phyloP scores from a whole-genome alignment of 169 alveolate genomes.

The Ichthyophthirius multifiliis region DNA sequence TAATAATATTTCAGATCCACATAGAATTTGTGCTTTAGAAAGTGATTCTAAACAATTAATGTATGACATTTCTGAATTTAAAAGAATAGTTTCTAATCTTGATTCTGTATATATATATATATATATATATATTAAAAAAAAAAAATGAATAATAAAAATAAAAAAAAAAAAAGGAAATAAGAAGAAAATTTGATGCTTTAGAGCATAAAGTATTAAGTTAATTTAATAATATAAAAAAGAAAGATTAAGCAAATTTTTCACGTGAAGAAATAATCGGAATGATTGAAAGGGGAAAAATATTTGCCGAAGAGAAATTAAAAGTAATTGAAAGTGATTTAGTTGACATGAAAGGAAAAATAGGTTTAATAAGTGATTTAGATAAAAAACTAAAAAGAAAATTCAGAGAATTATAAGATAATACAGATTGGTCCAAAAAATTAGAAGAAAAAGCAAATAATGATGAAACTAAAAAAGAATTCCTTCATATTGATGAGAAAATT shows the following conservation, averaged over 20 bases:
- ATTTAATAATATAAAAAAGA: constrained; percentile 9
- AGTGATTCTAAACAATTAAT: constrained; percentile 21
- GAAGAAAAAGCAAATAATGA: constrained; percentile 28
- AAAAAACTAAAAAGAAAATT: constrained; percentile 33
- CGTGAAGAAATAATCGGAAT: background rate
- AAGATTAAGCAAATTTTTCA: constrained; percentile 8
- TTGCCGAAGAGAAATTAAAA: constrained; percentile 20
- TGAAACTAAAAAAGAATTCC: constrained; percentile 25
- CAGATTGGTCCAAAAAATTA: constrained; percentile 11
- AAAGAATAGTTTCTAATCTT: constrained; percentile 6
- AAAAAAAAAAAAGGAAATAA: constrained; percentile 7
- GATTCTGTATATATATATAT: constrained; percentile 3
- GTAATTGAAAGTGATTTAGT: constrained; percentile 1
- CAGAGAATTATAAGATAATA: constrained; percentile 20
- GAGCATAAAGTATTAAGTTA: constrained; percentile 12
- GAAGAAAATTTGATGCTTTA: constrained; percentile 4
- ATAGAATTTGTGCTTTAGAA: constrained; percentile 30
- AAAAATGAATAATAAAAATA: background rate
- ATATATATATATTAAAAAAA: background rate
- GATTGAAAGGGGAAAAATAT: background rate
- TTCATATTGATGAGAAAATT: background rate
- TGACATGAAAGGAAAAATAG: constrained; percentile 17
- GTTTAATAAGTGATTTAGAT: constrained; percentile 20
- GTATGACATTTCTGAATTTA: background rate
- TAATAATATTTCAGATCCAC: constrained; percentile 15